These are phyloP conservation scores for Ulmus americana DNA, from an alignment of 331 rosid genomes.

Conservation along the genomic window DNA sequence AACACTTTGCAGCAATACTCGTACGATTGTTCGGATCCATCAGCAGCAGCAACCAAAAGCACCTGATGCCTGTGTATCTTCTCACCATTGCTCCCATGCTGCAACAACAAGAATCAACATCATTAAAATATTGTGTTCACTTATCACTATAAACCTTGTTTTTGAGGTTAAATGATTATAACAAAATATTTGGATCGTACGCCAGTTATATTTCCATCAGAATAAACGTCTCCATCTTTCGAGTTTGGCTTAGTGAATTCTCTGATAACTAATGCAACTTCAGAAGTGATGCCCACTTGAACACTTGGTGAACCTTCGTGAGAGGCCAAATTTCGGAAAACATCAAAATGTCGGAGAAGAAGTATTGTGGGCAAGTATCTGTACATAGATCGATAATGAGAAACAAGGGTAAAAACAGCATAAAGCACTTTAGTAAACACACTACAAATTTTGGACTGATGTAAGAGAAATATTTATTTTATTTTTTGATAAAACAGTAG, in stretches of 20 bases:
- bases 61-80: constrained; percentile 49
- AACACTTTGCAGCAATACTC: constrained; percentile 54
- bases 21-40: constrained; percentile 70
- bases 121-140: neutral
- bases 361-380: constrained; percentile 84
- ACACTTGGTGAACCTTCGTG: constrained; percentile 54
- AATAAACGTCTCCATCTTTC: constrained; percentile 43
- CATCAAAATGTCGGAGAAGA: constrained; percentile 88
- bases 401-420: constrained; percentile 20
- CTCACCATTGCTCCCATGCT: constrained; percentile 41
- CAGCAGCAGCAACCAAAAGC: constrained; percentile 77
- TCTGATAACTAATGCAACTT: constrained; percentile 76
- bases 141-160: neutral
- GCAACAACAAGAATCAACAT: constrained; percentile 18
- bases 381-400: constrained; percentile 33
- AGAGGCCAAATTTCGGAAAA: constrained; percentile 60
- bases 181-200: constrained; percentile 46
- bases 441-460: neutral
- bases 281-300: constrained; percentile 62
- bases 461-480: neutral
- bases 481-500: constrained; percentile 1
- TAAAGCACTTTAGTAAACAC: neutral
- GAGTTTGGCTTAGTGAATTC: constrained; percentile 65
- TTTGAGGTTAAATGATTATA: neutral
- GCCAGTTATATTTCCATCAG: constrained; percentile 35